These are phyloP conservation scores for Pythium chondricola DNA, from an alignment of 352 stramenopile genomes.

Conservation along the genomic window DNA sequence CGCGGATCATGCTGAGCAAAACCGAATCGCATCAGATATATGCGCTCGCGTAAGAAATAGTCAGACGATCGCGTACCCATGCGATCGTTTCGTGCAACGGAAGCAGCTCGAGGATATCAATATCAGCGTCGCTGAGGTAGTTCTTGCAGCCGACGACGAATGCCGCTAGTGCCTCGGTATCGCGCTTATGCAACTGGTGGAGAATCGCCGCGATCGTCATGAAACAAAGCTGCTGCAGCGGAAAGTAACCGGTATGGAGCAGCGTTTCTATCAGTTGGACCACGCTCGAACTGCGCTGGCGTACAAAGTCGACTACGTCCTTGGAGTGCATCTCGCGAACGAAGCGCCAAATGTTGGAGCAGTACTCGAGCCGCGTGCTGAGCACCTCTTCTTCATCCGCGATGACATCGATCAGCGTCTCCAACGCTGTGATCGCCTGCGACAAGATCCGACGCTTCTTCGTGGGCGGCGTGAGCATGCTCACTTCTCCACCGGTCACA, in stretches of 20 bases:
- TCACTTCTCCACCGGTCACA: slow-evolving; percentile 4
- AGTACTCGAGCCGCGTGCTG: slow-evolving; percentile 32
- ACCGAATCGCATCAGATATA: too few species aligned
- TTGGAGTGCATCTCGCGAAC: slow-evolving; percentile 14
- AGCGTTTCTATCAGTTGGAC: slow-evolving; percentile 34
- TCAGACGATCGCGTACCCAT: slow-evolving; percentile 30
- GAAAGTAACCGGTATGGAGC: slow-evolving; percentile 49
- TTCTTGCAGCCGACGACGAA: slow-evolving; percentile 19
- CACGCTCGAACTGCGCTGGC: slow-evolving; percentile 14
- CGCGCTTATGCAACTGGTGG: slow-evolving; percentile 25
- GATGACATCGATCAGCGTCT: slow-evolving; percentile 22
- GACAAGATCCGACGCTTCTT: slow-evolving; percentile 18
- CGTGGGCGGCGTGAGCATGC: slow-evolving; percentile 19
- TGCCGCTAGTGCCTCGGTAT: slow-evolving; percentile 9
- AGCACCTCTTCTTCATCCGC: slow-evolving; percentile 29
- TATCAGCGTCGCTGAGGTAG: slow-evolving; percentile 14
- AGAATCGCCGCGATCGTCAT: slow-evolving; percentile 40
- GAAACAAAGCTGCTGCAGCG: slow-evolving; percentile 57
- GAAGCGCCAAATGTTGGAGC: slow-evolving; percentile 28
- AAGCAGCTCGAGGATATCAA: slow-evolving; percentile 26
- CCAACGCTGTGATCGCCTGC: slow-evolving; percentile 13
- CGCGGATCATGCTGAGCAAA: slow-evolving; percentile 22
- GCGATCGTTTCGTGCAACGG: slow-evolving; percentile 28
- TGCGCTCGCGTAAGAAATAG: too few species aligned
- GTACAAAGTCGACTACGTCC: slow-evolving; percentile 26